Conservation (phyloP, 2,329 filamentous ascomycete species). For the Furcasterigmium furcatum region DNA sequence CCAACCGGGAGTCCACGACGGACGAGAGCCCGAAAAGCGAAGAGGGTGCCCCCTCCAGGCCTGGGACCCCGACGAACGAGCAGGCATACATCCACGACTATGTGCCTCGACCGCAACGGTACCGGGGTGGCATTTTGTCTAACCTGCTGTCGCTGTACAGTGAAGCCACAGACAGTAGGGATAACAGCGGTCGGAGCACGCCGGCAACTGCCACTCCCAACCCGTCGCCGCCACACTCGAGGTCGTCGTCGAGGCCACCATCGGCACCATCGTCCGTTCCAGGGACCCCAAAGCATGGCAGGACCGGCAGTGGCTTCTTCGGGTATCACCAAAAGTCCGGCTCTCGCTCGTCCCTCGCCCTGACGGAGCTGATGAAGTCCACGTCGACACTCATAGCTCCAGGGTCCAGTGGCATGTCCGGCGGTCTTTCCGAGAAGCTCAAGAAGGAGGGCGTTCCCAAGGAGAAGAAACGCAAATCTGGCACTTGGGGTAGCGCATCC, state of each 20-base stretch:
- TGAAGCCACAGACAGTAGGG: slow-evolving; percentile 24
- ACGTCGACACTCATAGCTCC: slow-evolving; percentile 49
- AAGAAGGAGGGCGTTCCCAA: slow-evolving; percentile 31
- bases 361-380: slow-evolving; percentile 51
- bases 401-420: slow-evolving; percentile 39
- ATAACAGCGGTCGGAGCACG: slow-evolving; percentile 36
- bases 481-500: slow-evolving; percentile 10
- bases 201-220: slow-evolving; percentile 37
- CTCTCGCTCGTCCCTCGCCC: slow-evolving; percentile 40
- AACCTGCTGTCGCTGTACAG: slow-evolving; percentile 70
- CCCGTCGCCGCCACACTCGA: slow-evolving; percentile 36
- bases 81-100: slow-evolving; percentile 53
- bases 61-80: slow-evolving; percentile 34
- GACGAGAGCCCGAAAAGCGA: slow-evolving; percentile 23
- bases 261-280: slow-evolving; percentile 11
- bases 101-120: slow-evolving; percentile 63
- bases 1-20: slow-evolving; percentile 12
- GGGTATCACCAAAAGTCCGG: slow-evolving; percentile 35
- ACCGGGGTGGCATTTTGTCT: slow-evolving; percentile 70
- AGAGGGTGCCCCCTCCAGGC: slow-evolving; percentile 25
- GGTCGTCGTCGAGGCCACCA: slow-evolving; percentile 22
- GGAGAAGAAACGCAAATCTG: slow-evolving; percentile 25
- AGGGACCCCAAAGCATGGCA: slow-evolving; percentile 22
- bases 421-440: slow-evolving; percentile 40
- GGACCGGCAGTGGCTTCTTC: slow-evolving; percentile 35